A percentile compares a stretch with the other conserved stretches of the same genome.
phyloP scores from a whole-genome alignment of 2,329 filamentous ascomycete genomes.

The Laburnicola sp. region DNA sequence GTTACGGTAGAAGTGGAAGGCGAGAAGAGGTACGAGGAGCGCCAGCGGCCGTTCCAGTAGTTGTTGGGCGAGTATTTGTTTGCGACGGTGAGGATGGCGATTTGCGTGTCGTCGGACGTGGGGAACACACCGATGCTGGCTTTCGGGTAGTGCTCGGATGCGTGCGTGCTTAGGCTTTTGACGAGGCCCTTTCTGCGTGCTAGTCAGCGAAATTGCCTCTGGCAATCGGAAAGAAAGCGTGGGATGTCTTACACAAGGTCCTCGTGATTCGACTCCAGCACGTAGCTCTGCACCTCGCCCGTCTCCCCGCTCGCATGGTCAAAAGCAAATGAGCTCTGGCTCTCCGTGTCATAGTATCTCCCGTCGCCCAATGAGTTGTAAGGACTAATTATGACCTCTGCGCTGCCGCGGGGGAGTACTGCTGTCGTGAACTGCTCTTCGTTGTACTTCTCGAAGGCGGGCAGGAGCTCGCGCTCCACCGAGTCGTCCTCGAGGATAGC shows the following conservation, averaged over 20 bases:
- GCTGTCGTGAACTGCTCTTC: constrained; percentile 89
- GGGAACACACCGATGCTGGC: constrained; percentile 83
- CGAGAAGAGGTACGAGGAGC: constrained; percentile 79
- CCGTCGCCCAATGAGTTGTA: constrained; percentile 80
- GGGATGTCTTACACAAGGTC: constrained; percentile 72
- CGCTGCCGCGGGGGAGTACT: constrained; percentile 84
- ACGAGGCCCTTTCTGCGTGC: constrained; percentile 73
- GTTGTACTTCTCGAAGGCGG: constrained; percentile 92
- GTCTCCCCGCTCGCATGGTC: constrained; percentile 87
- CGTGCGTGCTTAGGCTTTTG: constrained; percentile 74
- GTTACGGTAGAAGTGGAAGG: constrained; percentile 68
- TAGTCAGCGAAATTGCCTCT: neutral
- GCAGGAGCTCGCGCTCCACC: constrained; percentile 71
- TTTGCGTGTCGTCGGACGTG: constrained; percentile 70
- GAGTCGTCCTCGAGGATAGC: constrained; percentile 71
- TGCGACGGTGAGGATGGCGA: constrained; percentile 83
- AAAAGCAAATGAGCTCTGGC: constrained; percentile 83
- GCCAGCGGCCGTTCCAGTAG: constrained; percentile 99
- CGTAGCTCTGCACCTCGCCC: constrained; percentile 77
- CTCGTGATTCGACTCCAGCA: constrained; percentile 72
- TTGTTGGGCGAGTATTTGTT: constrained; percentile 99
- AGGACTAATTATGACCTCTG: constrained; percentile 77
- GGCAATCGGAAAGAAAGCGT: neutral
- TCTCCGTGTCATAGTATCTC: constrained; percentile 88
- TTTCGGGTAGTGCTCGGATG: constrained; percentile 84